Percentiles rank a stretch among this genome's conserved stretches.
Evolutionary conservation across 345 rosid species (phyloP).

Genomic region (Linum trigynum): DNA sequence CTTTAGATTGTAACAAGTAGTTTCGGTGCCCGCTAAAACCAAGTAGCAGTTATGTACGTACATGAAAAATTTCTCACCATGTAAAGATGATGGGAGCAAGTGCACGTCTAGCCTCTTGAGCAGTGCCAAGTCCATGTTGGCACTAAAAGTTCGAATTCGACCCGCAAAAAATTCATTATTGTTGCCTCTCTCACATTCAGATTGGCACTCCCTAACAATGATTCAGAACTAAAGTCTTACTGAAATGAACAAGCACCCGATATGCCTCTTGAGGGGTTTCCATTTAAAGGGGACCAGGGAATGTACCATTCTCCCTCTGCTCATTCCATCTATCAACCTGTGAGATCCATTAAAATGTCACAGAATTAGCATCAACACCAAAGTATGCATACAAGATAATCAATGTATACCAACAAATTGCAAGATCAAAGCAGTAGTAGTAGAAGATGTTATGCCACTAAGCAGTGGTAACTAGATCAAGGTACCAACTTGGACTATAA

Average conservation of each 20-base stretch:
- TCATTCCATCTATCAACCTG: constrained; percentile 7
- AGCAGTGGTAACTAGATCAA: no score
- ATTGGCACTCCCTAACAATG: neutral
- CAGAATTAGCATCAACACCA: neutral
- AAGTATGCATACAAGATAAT: no score
- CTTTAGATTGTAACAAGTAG: neutral
- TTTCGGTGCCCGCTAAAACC: neutral
- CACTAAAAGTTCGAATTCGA: neutral
- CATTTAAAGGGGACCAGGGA: constrained; percentile 1
- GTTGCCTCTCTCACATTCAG: neutral
- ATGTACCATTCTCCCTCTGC: constrained; percentile 6
- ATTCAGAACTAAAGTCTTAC: neutral
- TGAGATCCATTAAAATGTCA: neutral
- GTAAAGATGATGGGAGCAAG: no score
- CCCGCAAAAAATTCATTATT: neutral
- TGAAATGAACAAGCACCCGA: neutral
- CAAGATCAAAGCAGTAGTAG: no score
- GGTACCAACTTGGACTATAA: no score
- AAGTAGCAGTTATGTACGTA: neutral
- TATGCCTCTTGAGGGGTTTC: neutral
- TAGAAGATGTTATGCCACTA: no score
- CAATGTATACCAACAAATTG: no score
- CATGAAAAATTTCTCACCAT: neutral
- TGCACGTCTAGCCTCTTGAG: neutral
- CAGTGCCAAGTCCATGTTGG: neutral